Evolutionary conservation across 768 basidiomycete genomes (phyloP).

Genomic region (Termitomyces sp.): DNA sequence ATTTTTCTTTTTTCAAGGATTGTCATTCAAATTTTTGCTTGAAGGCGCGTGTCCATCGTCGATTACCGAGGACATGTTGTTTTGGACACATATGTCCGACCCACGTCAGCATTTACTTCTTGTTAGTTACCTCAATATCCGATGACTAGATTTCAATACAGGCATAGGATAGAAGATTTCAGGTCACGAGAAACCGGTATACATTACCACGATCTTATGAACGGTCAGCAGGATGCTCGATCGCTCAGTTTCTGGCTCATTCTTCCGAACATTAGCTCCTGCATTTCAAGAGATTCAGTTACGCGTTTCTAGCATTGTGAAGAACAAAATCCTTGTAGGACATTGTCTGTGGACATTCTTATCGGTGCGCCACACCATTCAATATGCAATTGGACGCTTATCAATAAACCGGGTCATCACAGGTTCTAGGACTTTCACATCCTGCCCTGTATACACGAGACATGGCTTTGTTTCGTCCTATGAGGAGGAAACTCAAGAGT

Average conservation of each 20-base stretch:
- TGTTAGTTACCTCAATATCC: not conserved
- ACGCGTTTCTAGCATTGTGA: conserved; percentile 36
- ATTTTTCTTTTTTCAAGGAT: not conserved
- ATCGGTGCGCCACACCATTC: conserved; percentile 31
- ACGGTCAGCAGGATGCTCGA: conserved; percentile 25
- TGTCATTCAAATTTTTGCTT: not conserved
- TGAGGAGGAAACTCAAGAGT: conserved; percentile 37
- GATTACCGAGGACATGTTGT: conserved; percentile 43
- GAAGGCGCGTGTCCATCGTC: conserved; percentile 45
- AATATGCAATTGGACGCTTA: not conserved
- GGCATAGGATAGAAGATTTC: conserved; percentile 44
- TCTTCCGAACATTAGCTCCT: conserved; percentile 29
- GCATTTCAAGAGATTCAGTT: conserved; percentile 43
- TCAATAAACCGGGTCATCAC: not conserved
- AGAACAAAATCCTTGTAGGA: conserved; percentile 49
- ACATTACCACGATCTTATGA: conserved; percentile 30
- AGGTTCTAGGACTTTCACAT: conserved; percentile 50
- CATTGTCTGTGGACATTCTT: conserved; percentile 49
- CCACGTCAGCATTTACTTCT: conserved; percentile 34
- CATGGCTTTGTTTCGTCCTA: conserved; percentile 45
- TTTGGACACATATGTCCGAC: conserved; percentile 47
- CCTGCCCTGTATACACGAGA: conserved; percentile 51
- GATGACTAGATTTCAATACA: conserved; percentile 14
- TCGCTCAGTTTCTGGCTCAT: not conserved
- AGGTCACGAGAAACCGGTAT: conserved; percentile 43